A percentile compares a stretch with the other conserved stretches of the same genome.
Evolutionary conservation across 176 grass and related monocot species (phyloP).

Genomic region (Secale cereale): DNA sequence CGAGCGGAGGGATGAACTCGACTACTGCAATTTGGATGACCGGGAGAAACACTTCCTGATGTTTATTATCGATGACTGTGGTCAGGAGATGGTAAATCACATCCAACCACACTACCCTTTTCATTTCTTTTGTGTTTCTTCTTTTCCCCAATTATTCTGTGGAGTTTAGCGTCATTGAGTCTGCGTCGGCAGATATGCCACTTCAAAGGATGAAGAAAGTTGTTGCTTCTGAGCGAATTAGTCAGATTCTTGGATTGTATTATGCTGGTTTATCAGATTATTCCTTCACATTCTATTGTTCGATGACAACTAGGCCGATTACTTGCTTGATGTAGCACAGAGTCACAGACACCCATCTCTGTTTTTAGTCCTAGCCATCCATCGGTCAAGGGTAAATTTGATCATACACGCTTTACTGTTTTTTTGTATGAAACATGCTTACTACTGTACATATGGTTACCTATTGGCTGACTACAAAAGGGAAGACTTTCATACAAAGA

Average conservation of each 20-base stretch:
- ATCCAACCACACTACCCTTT: neutral
- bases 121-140: neutral
- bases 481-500: neutral
- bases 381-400: neutral
- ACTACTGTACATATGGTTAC: neutral
- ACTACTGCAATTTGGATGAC: neutral
- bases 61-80: neutral
- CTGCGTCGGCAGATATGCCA: neutral
- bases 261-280: neutral
- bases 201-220: neutral
- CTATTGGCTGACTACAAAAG: neutral
- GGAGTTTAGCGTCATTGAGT: neutral
- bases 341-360: neutral
- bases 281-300: neutral
- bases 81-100: constrained; percentile 7
- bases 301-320: neutral
- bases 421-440: neutral
- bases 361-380: neutral
- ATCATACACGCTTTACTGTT: too few species aligned
- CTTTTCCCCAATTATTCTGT: neutral
- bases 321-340: neutral
- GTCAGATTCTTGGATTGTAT: neutral
- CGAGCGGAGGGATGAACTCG: neutral
- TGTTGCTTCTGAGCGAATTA: neutral
- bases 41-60: constrained; percentile 1